Conservation (phyloP, 1,139 yeast species). For the Barnettozyma hawaiiensis region DNA sequence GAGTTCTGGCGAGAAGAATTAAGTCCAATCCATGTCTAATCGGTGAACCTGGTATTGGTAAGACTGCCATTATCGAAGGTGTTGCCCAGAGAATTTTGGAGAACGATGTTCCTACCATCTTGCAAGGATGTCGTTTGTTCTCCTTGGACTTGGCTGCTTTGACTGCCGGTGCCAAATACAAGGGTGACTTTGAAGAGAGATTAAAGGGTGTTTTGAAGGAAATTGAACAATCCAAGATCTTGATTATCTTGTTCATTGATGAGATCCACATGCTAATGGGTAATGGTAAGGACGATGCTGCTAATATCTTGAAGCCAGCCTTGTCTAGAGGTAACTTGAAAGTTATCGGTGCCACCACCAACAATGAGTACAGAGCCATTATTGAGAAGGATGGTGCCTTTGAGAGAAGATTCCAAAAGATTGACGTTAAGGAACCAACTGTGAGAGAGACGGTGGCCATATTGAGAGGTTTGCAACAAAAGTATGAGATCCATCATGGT, state of each 20-base stretch:
- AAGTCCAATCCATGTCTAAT: conserved; percentile 94
- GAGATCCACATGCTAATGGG: conserved; percentile 99
- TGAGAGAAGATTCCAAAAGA: conserved; percentile 96
- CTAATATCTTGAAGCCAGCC: conserved; percentile 93
- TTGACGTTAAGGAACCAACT: conserved; percentile 93
- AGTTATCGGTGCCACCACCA: conserved; percentile 98
- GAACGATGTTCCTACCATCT: conserved; percentile 87
- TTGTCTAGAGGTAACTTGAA: conserved; percentile 93
- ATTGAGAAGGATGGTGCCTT: conserved; percentile 97
- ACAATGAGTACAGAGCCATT: conserved; percentile 86
- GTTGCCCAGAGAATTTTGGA: conserved; percentile 96
- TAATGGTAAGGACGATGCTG: conserved; percentile 91
- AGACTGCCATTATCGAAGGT: conserved; percentile 96
- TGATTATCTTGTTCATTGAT: conserved; percentile 87
- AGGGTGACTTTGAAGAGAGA: conserved; percentile 98
- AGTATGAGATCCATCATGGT: conserved; percentile 97
- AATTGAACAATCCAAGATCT: conserved; percentile 78
- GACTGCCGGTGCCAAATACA: conserved; percentile 97
- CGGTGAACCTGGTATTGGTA: conserved; percentile 99
- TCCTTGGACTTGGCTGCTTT: conserved; percentile 92
- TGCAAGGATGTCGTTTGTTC: conserved; percentile 73
- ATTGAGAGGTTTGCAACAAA: conserved; percentile 91
- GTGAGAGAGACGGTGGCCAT: conserved; percentile 92
- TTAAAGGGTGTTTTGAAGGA: conserved; percentile 93
- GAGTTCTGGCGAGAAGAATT: conserved; percentile 91